Evolutionary conservation across 2,329 filamentous ascomycete species (phyloP).

Genomic region (Colletotrichum higginsianum): DNA sequence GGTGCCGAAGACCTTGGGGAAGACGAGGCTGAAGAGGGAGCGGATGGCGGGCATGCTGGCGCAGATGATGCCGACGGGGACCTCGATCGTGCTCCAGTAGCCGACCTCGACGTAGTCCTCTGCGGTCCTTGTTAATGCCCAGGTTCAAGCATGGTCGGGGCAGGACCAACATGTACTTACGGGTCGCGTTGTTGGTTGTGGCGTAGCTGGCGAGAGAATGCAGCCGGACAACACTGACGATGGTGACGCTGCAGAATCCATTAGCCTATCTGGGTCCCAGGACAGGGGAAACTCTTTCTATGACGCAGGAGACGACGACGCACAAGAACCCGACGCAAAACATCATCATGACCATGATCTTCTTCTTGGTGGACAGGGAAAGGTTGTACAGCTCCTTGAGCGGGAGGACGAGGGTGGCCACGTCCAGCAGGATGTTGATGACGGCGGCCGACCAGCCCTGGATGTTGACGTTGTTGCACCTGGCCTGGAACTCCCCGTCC

Average conservation of each 20-base stretch:
- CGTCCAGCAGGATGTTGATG: constrained; percentile 53
- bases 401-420: constrained; percentile 53
- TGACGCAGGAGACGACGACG: neutral
- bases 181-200: constrained; percentile 44
- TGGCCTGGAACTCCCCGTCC: constrained; percentile 43
- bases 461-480: constrained; percentile 52
- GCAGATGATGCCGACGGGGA: constrained; percentile 38
- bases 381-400: constrained; percentile 56
- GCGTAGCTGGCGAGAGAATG: constrained; percentile 38
- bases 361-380: constrained; percentile 59
- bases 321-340: constrained; percentile 59
- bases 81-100: constrained; percentile 41
- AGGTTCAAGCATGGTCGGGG: constrained; percentile 45
- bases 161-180: neutral
- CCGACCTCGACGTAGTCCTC: constrained; percentile 45
- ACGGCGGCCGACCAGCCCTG: constrained; percentile 50
- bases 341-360: constrained; percentile 60
- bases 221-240: constrained; percentile 52
- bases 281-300: too few species aligned
- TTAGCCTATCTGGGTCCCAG: neutral
- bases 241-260: constrained; percentile 48
- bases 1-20: constrained; percentile 52
- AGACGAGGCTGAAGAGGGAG: constrained; percentile 52
- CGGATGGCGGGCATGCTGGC: constrained; percentile 49
- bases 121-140: constrained; percentile 46